phyloP scores from a whole-genome alignment of 371 early-diverging fungal species.

The Mortierella sp. region DNA sequence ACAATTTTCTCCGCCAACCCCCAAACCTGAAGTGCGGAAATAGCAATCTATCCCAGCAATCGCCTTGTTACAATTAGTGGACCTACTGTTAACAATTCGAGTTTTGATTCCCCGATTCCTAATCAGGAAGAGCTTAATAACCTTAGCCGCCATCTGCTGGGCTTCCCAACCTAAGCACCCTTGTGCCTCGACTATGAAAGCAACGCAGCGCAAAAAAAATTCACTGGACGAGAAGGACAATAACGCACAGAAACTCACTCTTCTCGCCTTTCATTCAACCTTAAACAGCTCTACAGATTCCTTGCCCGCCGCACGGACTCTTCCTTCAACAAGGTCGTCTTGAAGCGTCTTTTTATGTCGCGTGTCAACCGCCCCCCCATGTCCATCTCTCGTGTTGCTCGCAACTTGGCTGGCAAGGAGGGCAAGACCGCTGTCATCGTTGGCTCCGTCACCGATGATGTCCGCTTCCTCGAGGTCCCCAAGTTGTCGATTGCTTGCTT shows the following conservation, averaged over 20 bases:
- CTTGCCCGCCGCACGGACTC: slow-evolving; percentile 98
- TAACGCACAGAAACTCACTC: slow-evolving; percentile 17
- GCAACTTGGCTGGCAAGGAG: slow-evolving; percentile 74
- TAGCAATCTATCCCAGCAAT: too few relatives aligned
- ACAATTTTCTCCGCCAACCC: too few relatives aligned
- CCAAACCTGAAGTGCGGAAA: too few relatives aligned
- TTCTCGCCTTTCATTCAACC: background rate
- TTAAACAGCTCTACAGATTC: slow-evolving; percentile 94
- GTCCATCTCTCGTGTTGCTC: slow-evolving; percentile 89
- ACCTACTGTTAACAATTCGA: too few relatives aligned
- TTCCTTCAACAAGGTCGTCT: slow-evolving; percentile 98
- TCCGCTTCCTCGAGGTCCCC: slow-evolving; percentile 93
- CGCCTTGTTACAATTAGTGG: too few relatives aligned
- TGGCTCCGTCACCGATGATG: slow-evolving; percentile 97
- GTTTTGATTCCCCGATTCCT: too few relatives aligned
- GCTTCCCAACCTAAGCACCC: too few relatives aligned
- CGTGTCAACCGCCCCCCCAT: slow-evolving; percentile 97
- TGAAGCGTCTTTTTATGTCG: slow-evolving; percentile 98
- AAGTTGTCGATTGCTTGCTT: slow-evolving; percentile 97
- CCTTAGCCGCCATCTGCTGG: too few relatives aligned
- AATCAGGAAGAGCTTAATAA: too few relatives aligned
- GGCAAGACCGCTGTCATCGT: slow-evolving; percentile 94
- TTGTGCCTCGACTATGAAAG: too few relatives aligned
- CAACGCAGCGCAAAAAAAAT: too few relatives aligned
- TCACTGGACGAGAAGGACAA: too few relatives aligned